Percentiles rank a stretch among this genome's conserved stretches.
Conservation (phyloP, 352 stramenopile genomes). For the Phytophthora constricta region DNA sequence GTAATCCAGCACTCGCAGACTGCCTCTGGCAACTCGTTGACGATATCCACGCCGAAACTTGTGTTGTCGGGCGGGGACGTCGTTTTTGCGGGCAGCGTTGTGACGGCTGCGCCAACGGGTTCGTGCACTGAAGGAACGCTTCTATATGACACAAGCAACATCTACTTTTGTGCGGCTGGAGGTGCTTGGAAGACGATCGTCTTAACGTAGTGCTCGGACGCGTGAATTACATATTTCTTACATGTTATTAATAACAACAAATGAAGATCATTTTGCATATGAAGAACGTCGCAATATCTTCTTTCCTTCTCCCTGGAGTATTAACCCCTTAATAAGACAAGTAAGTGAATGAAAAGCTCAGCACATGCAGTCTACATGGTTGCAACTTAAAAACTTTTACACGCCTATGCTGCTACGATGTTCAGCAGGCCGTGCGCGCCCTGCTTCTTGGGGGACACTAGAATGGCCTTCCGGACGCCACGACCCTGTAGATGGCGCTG, state of each 20-base stretch:
- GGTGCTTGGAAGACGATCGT: constrained; percentile 27
- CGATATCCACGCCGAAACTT: constrained; percentile 49
- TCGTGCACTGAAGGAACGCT: constrained; percentile 40
- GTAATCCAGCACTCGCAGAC: constrained; percentile 39
- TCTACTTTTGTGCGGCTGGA: constrained; percentile 47
- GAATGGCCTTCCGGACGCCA: constrained; percentile 72
- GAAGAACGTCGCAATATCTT: constrained; percentile 1
- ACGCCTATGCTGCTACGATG: too few relatives aligned
- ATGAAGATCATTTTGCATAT: not conserved
- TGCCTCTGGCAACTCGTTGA: constrained; percentile 32
- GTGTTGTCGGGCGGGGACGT: constrained; percentile 39
- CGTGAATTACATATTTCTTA: too few relatives aligned
- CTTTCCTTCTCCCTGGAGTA: too few relatives aligned
- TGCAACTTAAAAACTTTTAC: too few relatives aligned
- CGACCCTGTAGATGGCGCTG: constrained; percentile 77
- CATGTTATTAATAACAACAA: too few relatives aligned
- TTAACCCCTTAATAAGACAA: too few relatives aligned
- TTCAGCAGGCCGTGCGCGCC: constrained; percentile 79
- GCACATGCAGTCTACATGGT: too few relatives aligned
- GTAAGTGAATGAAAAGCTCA: too few relatives aligned
- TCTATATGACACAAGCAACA: constrained; percentile 31
- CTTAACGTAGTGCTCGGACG: constrained; percentile 7
- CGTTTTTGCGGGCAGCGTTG: constrained; percentile 33
- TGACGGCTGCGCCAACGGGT: constrained; percentile 23
- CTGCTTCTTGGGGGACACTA: constrained; percentile 85